Percentiles rank a stretch among this genome's conserved stretches.
Evolutionary conservation across 1,284 basidiomycete species (phyloP).

Genomic region (Naganishia sp.): DNA sequence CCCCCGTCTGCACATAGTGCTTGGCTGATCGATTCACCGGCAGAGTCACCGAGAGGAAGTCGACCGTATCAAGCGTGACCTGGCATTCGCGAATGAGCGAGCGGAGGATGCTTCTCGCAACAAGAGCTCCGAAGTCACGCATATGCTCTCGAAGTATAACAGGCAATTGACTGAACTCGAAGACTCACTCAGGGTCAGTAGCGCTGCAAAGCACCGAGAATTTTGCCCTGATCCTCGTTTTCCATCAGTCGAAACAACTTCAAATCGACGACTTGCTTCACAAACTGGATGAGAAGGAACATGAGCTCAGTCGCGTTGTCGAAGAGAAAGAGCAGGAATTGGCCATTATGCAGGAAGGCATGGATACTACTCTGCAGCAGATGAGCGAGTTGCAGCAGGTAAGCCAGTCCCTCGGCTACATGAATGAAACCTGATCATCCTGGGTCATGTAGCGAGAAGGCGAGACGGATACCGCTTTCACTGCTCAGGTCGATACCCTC

Average conservation of each 20-base stretch:
- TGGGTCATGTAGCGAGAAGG: constrained; percentile 67
- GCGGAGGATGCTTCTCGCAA: constrained; percentile 89
- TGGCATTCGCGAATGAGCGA: constrained; percentile 96
- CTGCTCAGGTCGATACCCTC: constrained; percentile 93
- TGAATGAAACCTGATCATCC: constrained; percentile 8
- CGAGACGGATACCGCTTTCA: constrained; percentile 81
- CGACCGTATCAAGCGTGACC: constrained; percentile 87
- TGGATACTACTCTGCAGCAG: constrained; percentile 91
- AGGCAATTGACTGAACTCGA: constrained; percentile 94
- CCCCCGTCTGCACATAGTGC: neutral
- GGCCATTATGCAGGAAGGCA: constrained; percentile 89
- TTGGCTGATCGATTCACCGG: neutral
- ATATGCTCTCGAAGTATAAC: constrained; percentile 89
- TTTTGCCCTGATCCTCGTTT: constrained; percentile 29
- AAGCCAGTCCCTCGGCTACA: constrained; percentile 38
- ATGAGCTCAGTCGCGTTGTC: constrained; percentile 74
- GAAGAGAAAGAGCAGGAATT: constrained; percentile 99
- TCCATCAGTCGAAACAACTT: constrained; percentile 76
- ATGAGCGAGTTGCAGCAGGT: constrained; percentile 85
- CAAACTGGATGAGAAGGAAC: constrained; percentile 73
- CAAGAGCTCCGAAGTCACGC: constrained; percentile 89
- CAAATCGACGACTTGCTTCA: constrained; percentile 87
- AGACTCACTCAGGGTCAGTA: constrained; percentile 79
- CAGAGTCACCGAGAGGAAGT: constrained; percentile 90
- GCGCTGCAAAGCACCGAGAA: neutral